These are phyloP conservation scores for Arctium lappa DNA, from an alignment of 129 eudicot species.

Conservation along the genomic window DNA sequence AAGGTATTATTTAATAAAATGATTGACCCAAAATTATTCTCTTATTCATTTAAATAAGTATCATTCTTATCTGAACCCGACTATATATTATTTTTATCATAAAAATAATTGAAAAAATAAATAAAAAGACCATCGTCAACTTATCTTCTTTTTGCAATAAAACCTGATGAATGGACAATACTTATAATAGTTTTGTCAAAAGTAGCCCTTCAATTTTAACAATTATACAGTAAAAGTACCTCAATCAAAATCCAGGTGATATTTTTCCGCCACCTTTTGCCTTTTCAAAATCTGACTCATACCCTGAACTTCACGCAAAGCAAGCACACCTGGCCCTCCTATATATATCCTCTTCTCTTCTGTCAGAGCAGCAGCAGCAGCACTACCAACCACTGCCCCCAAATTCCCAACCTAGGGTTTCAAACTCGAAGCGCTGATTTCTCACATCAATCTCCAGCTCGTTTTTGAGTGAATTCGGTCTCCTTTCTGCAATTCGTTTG, in stretches of 20 bases:
- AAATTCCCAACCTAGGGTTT: conserved; percentile 48
- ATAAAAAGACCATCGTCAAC: not conserved
- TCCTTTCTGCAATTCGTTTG: conserved; percentile 23
- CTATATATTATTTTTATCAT: not conserved
- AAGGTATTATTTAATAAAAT: no score
- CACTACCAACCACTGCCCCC: not conserved
- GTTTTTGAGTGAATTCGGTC: conserved; percentile 31
- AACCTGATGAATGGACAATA: not conserved
- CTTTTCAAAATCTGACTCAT: conserved; percentile 9
- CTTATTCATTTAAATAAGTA: no score
- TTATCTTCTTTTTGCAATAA: not conserved
- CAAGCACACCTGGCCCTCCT: conserved; percentile 14
- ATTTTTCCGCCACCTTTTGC: not conserved
- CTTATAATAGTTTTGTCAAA: not conserved
- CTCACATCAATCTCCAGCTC: not conserved
- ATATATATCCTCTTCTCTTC: not conserved
- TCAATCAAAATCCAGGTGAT: conserved; percentile 9
- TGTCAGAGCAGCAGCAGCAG: conserved; percentile 10
- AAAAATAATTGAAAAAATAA: not conserved
- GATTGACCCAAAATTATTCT: no score
- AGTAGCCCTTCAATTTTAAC: not conserved
- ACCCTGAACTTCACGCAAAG: conserved; percentile 12
- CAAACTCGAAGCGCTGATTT: conserved; percentile 21
- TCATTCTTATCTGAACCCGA: no score
- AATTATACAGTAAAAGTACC: conserved; percentile 1